Evolutionary conservation across 805 yeast genomes (phyloP).

Genomic region (Schizosaccharomyces osmophilus): DNA sequence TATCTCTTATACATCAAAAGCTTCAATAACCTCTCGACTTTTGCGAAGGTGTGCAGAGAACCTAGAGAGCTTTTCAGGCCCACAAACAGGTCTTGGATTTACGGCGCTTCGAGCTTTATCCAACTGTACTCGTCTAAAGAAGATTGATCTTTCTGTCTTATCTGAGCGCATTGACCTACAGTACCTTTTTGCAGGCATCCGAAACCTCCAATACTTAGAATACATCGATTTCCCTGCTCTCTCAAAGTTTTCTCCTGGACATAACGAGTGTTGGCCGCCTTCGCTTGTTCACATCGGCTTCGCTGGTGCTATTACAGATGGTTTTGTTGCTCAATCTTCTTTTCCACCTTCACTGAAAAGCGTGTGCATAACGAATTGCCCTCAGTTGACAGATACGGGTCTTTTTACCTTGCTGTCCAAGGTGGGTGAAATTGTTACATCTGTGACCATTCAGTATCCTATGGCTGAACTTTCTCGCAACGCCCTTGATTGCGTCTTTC

Average conservation of each 20-base stretch:
- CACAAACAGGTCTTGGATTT: conserved; percentile 83
- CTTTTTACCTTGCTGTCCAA: conserved; percentile 34
- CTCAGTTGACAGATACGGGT: conserved; percentile 41
- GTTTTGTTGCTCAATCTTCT: conserved; percentile 40
- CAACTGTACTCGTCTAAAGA: conserved; percentile 36
- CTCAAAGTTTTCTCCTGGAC: conserved; percentile 31
- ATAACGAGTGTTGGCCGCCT: conserved; percentile 47
- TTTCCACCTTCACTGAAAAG: conserved; percentile 51
- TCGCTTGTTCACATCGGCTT: conserved; percentile 44
- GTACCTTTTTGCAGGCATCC: conserved; percentile 55
- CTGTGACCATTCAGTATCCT: conserved; percentile 56
- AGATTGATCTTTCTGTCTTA: conserved; percentile 59
- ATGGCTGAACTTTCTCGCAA: conserved; percentile 54
- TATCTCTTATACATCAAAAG: conserved; percentile 75
- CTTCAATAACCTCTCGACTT: conserved; percentile 65
- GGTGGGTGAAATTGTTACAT: conserved; percentile 40
- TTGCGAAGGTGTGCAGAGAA: conserved; percentile 49
- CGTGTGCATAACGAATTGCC: conserved; percentile 72
- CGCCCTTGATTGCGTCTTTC: conserved; percentile 49
- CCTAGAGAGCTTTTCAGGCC: conserved; percentile 54
- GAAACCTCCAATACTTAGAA: conserved; percentile 34
- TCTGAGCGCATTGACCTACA: conserved; percentile 72
- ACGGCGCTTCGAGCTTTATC: conserved; percentile 69
- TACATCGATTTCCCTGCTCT: conserved; percentile 73
- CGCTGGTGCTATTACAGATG: conserved; percentile 75